phyloP scores from a whole-genome alignment of 2,329 filamentous ascomycete species.

The Diaporthe capsici region DNA sequence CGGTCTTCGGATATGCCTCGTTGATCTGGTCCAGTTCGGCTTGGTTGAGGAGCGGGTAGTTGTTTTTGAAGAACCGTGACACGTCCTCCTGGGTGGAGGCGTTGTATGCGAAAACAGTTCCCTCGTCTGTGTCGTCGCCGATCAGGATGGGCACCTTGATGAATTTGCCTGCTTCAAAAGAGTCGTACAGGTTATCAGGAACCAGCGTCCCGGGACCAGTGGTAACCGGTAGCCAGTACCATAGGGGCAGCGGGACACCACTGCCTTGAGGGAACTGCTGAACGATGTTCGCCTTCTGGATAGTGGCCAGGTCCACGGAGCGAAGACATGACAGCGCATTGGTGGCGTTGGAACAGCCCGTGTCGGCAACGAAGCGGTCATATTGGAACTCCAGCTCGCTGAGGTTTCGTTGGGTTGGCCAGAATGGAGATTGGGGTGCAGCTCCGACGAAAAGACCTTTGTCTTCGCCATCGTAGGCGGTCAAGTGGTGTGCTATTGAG shows the following conservation, averaged over 20 bases:
- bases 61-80: constrained; percentile 58
- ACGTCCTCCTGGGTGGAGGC: constrained; percentile 52
- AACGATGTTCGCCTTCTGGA: constrained; percentile 58
- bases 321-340: constrained; percentile 60
- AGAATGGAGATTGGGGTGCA: constrained; percentile 63
- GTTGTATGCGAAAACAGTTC: constrained; percentile 60
- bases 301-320: constrained; percentile 46
- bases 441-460: constrained; percentile 62
- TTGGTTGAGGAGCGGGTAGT: constrained; percentile 59
- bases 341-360: constrained; percentile 52
- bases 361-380: constrained; percentile 52
- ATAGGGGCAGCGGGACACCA: constrained; percentile 51
- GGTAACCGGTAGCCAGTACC: constrained; percentile 66
- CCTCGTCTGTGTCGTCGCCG: constrained; percentile 62
- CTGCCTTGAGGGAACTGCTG: constrained; percentile 55
- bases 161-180: constrained; percentile 63
- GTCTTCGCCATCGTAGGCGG: constrained; percentile 62
- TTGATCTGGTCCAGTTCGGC: constrained; percentile 54
- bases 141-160: constrained; percentile 67
- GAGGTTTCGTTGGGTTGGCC: constrained; percentile 61
- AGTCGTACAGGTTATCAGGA: constrained; percentile 55
- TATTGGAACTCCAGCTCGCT: constrained; percentile 63
- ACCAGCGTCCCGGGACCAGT: constrained; percentile 60
- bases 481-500: constrained; percentile 67
- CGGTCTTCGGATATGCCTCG: constrained; percentile 54